A percentile compares a stretch with the other conserved stretches of the same genome.
phyloP scores from a whole-genome alignment of 768 basidiomycete species.

The Holtermanniella nyarrowii region DNA sequence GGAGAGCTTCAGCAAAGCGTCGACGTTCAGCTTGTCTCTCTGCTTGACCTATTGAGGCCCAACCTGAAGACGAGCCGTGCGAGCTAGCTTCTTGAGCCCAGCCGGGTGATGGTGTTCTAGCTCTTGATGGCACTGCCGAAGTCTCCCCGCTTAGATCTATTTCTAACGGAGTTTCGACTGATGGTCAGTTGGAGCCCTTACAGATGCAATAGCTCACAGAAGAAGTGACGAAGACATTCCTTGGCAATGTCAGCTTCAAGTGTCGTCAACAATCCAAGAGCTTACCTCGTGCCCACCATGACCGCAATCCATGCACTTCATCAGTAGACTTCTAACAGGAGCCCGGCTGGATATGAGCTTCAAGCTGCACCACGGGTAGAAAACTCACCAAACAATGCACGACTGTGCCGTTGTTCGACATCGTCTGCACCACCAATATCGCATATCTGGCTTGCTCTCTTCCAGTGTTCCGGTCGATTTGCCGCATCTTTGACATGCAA shows the following conservation, averaged over 20 bases:
- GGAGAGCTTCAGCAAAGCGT: background rate
- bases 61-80: constrained; percentile 8
- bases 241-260: background rate
- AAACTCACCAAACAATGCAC: constrained; percentile 24
- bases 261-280: background rate
- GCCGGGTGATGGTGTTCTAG: background rate
- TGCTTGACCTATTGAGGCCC: background rate
- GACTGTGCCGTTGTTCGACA: constrained; percentile 21
- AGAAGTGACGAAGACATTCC: background rate
- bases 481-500: constrained; percentile 20
- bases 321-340: constrained; percentile 21
- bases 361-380: background rate
- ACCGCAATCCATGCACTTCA: constrained; percentile 26
- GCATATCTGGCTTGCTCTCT: constrained; percentile 20
- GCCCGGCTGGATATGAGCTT: constrained; percentile 7
- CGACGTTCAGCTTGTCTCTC: background rate
- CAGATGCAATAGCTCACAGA: too few species aligned
- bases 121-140: background rate
- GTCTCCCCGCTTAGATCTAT: background rate
- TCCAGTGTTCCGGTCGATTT: constrained; percentile 25
- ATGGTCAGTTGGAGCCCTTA: background rate
- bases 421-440: constrained; percentile 30
- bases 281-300: constrained; percentile 32
- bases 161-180: background rate
- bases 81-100: constrained; percentile 1